A percentile compares a stretch with the other conserved stretches of the same genome.
These are phyloP conservation scores for Candida verbasci DNA, from an alignment of 805 yeast genomes.

Conservation along the genomic window DNA sequence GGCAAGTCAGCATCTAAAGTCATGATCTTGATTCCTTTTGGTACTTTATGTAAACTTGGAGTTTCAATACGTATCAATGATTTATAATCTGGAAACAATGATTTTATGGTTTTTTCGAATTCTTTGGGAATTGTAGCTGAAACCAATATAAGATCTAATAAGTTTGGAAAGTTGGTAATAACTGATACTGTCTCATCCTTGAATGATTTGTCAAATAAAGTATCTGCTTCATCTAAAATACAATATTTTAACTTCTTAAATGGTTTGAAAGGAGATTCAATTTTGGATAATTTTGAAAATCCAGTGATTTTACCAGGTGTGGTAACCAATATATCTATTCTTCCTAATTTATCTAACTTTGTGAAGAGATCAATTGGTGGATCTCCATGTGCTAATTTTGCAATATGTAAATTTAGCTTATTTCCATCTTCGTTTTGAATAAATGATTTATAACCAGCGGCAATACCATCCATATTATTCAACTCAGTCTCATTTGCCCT, in stretches of 20 bases:
- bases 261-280: constrained; percentile 28
- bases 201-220: constrained; percentile 81
- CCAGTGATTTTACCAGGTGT: constrained; percentile 75
- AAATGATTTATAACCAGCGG: constrained; percentile 17
- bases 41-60: constrained; percentile 81
- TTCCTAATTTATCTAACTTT: constrained; percentile 31
- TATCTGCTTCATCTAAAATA: constrained; percentile 92
- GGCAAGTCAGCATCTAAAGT: constrained; percentile 70
- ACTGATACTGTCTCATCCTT: constrained; percentile 57
- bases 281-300: constrained; percentile 26
- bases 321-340: constrained; percentile 77
- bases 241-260: constrained; percentile 50
- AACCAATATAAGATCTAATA: constrained; percentile 67
- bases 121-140: constrained; percentile 88
- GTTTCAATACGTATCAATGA: constrained; percentile 57
- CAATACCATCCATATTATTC: constrained; percentile 17
- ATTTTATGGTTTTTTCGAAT: constrained; percentile 58
- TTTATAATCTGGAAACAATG: constrained; percentile 58
- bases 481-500: constrained; percentile 22
- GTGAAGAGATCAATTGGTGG: constrained; percentile 50
- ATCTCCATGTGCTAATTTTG: constrained; percentile 62
- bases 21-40: constrained; percentile 65
- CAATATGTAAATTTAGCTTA: constrained; percentile 39
- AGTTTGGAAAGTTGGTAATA: constrained; percentile 46
- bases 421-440: constrained; percentile 16